Base-by-base conservation (phyloP, 129 eudicot genomes). In the Saposhnikovia divaricata region DNA sequence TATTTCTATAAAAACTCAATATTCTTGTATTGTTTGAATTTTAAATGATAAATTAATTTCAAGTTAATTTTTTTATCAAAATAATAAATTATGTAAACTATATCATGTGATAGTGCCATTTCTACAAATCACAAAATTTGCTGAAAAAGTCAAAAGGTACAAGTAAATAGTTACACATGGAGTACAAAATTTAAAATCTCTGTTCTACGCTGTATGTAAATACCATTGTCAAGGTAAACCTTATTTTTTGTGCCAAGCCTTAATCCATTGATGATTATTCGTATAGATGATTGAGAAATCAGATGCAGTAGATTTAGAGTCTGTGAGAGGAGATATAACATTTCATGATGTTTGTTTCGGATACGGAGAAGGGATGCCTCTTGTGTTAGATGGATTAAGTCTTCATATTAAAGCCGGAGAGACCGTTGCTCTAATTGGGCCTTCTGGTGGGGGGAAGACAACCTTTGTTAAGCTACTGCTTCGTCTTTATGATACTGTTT, bases 381-480 rank as follows among this genome's bases (percentile, higher is more conserved):
- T 85, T 79, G 79, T 90, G 48, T 80, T 96, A 53, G 82, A 88
- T 77, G 88, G 87, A 18, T 77, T 96, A 66, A 82, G 91, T 84
- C 93, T 96, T 80, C 85, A 90, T 82, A 88, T 96, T 55, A 90
- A 90, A 89, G 90, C 95, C 72, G 99, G 99, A 43, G 98, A 92
- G 85, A 92, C 96, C 0, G 88, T 92, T 83, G 98, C 99, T 82
- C 87, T 96, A 78, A 91, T 92, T 81, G 99, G 99, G 68, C 97
- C 97, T 48, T 96, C 99, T 1, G 99, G 99, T 77, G 99, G 99
- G n/a, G 99, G 99, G 79, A 96, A 96, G 84, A 88, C 97, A 14
- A 92, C 99, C 44, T 85, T 92, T 63, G 91, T 84, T 19, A 96
- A 96, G 84, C 90, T 96, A 59, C 96, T 96, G 69, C 95, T 96